Base-by-base conservation (phyloP, 1,284 basidiomycete genomes). In the Ceratobasidium sp. region DNA sequence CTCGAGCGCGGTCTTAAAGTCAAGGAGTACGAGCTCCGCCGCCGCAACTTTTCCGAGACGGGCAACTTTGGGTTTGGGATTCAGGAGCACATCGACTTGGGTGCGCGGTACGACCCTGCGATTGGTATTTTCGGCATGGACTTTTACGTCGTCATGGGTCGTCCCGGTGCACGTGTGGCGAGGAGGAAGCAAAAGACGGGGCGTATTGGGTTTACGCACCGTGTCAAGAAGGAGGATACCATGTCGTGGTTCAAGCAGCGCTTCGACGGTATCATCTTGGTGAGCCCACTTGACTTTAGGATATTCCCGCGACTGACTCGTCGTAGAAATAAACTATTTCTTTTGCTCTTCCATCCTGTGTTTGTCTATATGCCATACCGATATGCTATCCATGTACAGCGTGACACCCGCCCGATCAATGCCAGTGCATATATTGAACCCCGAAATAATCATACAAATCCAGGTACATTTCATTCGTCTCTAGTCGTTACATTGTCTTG, bases 51-150 rank as follows among this genome's bases (percentile, higher is more conserved):
- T 85, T 96, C 94, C 76, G 92, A 94, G 81, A 97, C 93, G 72
- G 95, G 95, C 73, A 97, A 98, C 91, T 98, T 98, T 80, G 95
- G 95, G 76, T 98, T 97, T 82, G 95, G 95, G 81, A 93, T 96
- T 78, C 92, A 95, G 82, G 95, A 98, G 84, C 96, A 99, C 85
- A 99, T 99, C 81, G 96, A 99, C 84, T 84, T 99, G 73, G 96
- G 96, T 79, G 96, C 97, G 79, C 91, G 96, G 79, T 98, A 98
- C 84, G 95, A 98, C 82, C 95, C 95, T 72, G 86, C 87, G 79
- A 97, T 97, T 78, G 95, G 94, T 88, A 96, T 97, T 80, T 96
- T 96, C 79, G 94, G 94, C 76, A 96, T 96, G 94, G 94, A 97
- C 83, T 96, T 97, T 85, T 96, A 91, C 82, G 92, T 96, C 75